Percentiles rank a stretch among this genome's conserved stretches.
phyloP scores from a whole-genome alignment of 345 rosid genomes.

The Stellera chamaejasme region DNA sequence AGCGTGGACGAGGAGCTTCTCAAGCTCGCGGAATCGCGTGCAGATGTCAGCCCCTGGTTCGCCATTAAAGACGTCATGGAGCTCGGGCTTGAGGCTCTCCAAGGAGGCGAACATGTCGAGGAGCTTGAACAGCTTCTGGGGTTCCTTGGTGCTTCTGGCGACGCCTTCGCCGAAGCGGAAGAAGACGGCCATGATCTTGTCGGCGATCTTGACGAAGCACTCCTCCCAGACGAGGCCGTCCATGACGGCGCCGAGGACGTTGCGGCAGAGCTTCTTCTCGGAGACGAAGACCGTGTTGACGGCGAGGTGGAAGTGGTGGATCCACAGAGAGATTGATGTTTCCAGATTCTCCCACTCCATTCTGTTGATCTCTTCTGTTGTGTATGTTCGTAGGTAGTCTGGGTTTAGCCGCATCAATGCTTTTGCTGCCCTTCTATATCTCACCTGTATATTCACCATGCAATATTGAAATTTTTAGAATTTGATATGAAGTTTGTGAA shows the following conservation, averaged over 20 bases:
- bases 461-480: background rate
- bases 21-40: slow-evolving; percentile 45
- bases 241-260: slow-evolving; percentile 32
- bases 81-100: slow-evolving; percentile 37
- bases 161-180: slow-evolving; percentile 65
- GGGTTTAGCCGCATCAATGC: slow-evolving; percentile 50
- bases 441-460: slow-evolving; percentile 24
- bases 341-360: slow-evolving; percentile 64
- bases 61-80: slow-evolving; percentile 41
- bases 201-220: slow-evolving; percentile 55
- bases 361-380: slow-evolving; percentile 48
- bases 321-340: slow-evolving; percentile 52
- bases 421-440: slow-evolving; percentile 58
- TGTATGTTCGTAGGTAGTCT: slow-evolving; percentile 40
- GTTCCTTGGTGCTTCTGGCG: slow-evolving; percentile 53
- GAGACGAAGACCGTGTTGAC: slow-evolving; percentile 36
- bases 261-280: slow-evolving; percentile 46
- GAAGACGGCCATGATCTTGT: slow-evolving; percentile 65
- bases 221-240: slow-evolving; percentile 46
- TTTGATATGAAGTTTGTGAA: background rate
- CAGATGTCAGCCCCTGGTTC: slow-evolving; percentile 56
- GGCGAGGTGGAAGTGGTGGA: slow-evolving; percentile 45
- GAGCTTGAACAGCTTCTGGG: slow-evolving; percentile 62
- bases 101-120: slow-evolving; percentile 53
- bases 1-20: slow-evolving; percentile 47